Evolutionary conservation across 441 rosid species (phyloP).

Genomic region (Monsonia emarginata): DNA sequence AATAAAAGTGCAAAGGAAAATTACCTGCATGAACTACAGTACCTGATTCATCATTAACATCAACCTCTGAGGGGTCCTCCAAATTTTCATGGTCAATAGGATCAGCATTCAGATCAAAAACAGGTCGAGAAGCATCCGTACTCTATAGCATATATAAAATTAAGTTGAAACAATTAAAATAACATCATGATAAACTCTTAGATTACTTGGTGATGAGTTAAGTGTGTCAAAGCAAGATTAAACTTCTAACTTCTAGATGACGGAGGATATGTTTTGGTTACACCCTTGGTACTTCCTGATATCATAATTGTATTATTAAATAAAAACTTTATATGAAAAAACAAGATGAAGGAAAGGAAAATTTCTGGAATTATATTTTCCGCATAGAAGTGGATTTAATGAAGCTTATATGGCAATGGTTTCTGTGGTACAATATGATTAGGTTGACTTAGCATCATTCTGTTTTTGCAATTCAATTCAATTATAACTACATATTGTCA

Average conservation of each 20-base stretch:
- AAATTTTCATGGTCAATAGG: background rate
- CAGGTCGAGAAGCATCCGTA: background rate
- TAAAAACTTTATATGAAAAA: no score
- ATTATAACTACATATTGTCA: background rate
- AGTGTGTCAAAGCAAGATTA: background rate
- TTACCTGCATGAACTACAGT: background rate
- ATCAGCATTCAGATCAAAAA: background rate
- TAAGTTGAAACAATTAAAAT: background rate
- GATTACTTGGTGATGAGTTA: background rate
- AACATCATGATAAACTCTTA: background rate
- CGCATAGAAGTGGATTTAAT: background rate
- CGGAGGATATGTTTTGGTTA: no score
- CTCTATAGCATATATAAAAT: background rate
- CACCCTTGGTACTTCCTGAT: no score
- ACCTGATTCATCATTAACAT: background rate
- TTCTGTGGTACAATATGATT: background rate
- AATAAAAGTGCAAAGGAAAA: background rate
- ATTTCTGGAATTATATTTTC: no score
- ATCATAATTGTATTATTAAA: no score
- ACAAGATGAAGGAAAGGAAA: no score
- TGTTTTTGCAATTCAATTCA: background rate
- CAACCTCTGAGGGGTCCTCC: background rate
- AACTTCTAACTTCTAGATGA: no score
- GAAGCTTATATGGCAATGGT: no score
- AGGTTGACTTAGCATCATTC: background rate